These are phyloP conservation scores for Pholiota adiposa DNA, from an alignment of 1,284 basidiomycete genomes.

Conservation along the genomic window DNA sequence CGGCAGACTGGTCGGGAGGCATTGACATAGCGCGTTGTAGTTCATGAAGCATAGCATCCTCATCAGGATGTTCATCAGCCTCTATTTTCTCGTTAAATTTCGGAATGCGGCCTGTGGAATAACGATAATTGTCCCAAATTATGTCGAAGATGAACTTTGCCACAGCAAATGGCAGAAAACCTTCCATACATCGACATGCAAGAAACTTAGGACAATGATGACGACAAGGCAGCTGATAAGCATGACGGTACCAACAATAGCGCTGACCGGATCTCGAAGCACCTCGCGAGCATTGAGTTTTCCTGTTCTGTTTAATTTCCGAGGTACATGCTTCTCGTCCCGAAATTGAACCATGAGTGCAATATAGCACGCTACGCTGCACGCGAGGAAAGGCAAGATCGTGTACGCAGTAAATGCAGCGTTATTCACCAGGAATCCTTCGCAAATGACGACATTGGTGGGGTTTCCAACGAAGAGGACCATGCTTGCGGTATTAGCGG, in stretches of 20 bases:
- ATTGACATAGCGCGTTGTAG: conserved; percentile 24
- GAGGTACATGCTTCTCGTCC: conserved; percentile 53
- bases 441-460: conserved; percentile 74
- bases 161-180: conserved; percentile 87
- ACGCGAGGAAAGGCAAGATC: conserved; percentile 70
- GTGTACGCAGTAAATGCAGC: conserved; percentile 75
- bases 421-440: conserved; percentile 62
- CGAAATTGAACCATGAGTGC: conserved; percentile 62
- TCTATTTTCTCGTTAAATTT: conserved; percentile 15
- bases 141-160: conserved; percentile 75
- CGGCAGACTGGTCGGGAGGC: conserved; percentile 18
- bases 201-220: conserved; percentile 59
- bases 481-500: conserved; percentile 83
- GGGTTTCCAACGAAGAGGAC: conserved; percentile 74
- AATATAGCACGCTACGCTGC: conserved; percentile 56
- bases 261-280: conserved; percentile 53
- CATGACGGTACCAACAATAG: conserved; percentile 53
- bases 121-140: conserved; percentile 58
- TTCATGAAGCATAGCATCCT: conserved; percentile 26
- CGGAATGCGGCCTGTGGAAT: conserved; percentile 29
- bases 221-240: conserved; percentile 54
- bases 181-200: conserved; percentile 74
- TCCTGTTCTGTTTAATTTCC: conserved; percentile 41
- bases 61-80: conserved; percentile 12
- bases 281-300: conserved; percentile 49